These are phyloP conservation scores for Lipomyces lipofer DNA, from an alignment of 805 yeast genomes.

Conservation along the genomic window DNA sequence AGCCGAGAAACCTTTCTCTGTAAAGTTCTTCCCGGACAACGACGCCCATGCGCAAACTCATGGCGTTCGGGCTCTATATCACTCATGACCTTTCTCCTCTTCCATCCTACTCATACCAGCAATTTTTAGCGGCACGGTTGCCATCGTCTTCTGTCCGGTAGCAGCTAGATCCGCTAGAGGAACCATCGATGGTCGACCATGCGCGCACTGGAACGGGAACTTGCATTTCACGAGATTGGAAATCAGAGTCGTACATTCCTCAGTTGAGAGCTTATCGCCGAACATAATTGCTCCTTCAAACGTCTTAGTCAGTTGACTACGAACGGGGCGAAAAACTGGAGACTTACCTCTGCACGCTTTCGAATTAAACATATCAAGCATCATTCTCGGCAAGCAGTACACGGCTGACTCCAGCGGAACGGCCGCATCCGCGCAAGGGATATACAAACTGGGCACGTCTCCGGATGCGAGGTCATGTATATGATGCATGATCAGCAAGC, in stretches of 20 bases:
- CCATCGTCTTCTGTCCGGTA: no score
- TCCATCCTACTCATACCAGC: no score
- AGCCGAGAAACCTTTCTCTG: no score
- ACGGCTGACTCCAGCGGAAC: background rate
- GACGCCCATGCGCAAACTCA: no score
- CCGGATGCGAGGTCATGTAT: constrained; percentile 14
- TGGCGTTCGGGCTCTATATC: no score
- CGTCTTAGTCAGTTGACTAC: constrained; percentile 43
- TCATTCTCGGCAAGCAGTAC: constrained; percentile 35
- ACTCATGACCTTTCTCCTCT: no score
- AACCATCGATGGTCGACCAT: constrained; percentile 74
- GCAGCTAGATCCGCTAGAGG: constrained; percentile 42
- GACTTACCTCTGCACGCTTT: constrained; percentile 24
- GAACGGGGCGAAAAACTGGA: background rate
- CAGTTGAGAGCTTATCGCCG: constrained; percentile 53
- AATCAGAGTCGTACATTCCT: constrained; percentile 51
- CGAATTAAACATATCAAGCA: constrained; percentile 53
- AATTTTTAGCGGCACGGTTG: no score
- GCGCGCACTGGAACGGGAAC: constrained; percentile 79
- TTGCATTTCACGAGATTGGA: constrained; percentile 48
- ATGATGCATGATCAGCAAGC: constrained; percentile 11
- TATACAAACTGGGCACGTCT: background rate
- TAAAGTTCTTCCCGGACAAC: no score
- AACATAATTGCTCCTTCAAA: constrained; percentile 59
- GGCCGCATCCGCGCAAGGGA: background rate